Evolutionary conservation across 805 yeast genomes (phyloP).

Genomic region (Blastobotrys robertii): DNA sequence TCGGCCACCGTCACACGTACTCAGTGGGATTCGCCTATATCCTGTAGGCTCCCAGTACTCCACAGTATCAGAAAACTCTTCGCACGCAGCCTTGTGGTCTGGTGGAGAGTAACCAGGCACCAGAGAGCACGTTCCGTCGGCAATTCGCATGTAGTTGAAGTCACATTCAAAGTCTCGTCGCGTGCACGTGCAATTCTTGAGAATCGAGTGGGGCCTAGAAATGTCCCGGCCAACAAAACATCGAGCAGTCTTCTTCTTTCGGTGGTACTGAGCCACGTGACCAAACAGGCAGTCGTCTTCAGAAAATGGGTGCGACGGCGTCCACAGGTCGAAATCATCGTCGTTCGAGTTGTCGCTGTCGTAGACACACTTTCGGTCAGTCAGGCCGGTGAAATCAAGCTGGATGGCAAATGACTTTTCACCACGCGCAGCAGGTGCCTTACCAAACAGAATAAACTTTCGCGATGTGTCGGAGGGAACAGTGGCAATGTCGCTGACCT

Average conservation of each 20-base stretch:
- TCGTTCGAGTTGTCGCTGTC: constrained; percentile 35
- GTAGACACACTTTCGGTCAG: constrained; percentile 46
- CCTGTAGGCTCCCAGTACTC: constrained; percentile 89
- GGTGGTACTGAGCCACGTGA: constrained; percentile 50
- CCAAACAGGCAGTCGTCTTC: constrained; percentile 54
- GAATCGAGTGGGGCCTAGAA: constrained; percentile 44
- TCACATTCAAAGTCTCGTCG: constrained; percentile 92
- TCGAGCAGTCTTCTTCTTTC: constrained; percentile 47
- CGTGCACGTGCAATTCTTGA: constrained; percentile 71
- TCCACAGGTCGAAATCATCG: constrained; percentile 57
- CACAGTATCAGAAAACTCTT: constrained; percentile 39
- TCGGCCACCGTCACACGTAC: constrained; percentile 79
- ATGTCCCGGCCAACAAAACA: constrained; percentile 55
- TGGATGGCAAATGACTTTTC: constrained; percentile 39
- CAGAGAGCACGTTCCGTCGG: constrained; percentile 77
- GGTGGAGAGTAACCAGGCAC: constrained; percentile 65
- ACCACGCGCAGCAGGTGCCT: constrained; percentile 36
- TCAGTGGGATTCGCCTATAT: constrained; percentile 73
- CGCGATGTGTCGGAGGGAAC: constrained; percentile 87
- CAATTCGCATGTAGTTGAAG: constrained; percentile 60
- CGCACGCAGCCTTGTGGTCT: constrained; percentile 54
- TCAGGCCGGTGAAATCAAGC: constrained; percentile 47
- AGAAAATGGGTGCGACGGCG: constrained; percentile 47
- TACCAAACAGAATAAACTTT: constrained; percentile 58
- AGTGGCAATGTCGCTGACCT: constrained; percentile 63